Percentiles rank a stretch among this genome's conserved stretches.
These are phyloP conservation scores for Candida nemodendra DNA, from an alignment of 805 yeast genomes.

Conservation along the genomic window DNA sequence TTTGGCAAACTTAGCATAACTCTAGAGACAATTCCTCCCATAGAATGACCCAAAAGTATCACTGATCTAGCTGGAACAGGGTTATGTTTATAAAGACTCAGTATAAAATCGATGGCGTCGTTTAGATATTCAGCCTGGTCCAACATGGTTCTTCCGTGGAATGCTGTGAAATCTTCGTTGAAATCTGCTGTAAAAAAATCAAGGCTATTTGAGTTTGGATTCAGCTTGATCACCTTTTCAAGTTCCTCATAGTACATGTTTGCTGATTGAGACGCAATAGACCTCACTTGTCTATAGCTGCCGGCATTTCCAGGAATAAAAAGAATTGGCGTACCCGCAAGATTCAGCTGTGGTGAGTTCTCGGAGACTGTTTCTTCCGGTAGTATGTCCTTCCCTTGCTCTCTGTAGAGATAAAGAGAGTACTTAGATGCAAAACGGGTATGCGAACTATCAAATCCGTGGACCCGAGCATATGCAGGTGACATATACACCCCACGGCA, in stretches of 20 bases:
- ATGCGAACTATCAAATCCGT: slow-evolving; percentile 68
- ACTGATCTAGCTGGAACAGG: slow-evolving; percentile 51
- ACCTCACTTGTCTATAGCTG: slow-evolving; percentile 81
- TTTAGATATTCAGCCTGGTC: slow-evolving; percentile 93
- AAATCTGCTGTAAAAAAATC: slow-evolving; percentile 93
- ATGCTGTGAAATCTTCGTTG: slow-evolving; percentile 94
- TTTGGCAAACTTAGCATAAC: slow-evolving; percentile 79
- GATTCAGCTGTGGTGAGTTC: slow-evolving; percentile 25
- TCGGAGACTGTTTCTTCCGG: slow-evolving; percentile 41
- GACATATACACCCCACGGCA: slow-evolving; percentile 77
- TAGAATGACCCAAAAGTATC: slow-evolving; percentile 83
- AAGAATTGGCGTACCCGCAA: slow-evolving; percentile 80
- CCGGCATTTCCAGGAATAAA: slow-evolving; percentile 99
- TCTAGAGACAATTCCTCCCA: slow-evolving; percentile 96
- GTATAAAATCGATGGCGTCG: slow-evolving; percentile 78
- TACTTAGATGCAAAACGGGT: slow-evolving; percentile 77
- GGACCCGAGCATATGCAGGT: slow-evolving; percentile 76
- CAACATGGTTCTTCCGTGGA: slow-evolving; percentile 88
- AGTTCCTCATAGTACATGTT: slow-evolving; percentile 44
- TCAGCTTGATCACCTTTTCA: slow-evolving; percentile 25
- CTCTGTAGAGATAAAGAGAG: slow-evolving; percentile 81
- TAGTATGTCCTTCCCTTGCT: slow-evolving; percentile 62
- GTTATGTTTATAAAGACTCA: slow-evolving; percentile 56
- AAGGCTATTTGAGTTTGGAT: slow-evolving; percentile 43
- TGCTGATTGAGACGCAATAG: slow-evolving; percentile 84